Percentiles rank a stretch among this genome's conserved stretches.
Conservation (phyloP, 345 rosid genomes). For the Salix brachista region DNA sequence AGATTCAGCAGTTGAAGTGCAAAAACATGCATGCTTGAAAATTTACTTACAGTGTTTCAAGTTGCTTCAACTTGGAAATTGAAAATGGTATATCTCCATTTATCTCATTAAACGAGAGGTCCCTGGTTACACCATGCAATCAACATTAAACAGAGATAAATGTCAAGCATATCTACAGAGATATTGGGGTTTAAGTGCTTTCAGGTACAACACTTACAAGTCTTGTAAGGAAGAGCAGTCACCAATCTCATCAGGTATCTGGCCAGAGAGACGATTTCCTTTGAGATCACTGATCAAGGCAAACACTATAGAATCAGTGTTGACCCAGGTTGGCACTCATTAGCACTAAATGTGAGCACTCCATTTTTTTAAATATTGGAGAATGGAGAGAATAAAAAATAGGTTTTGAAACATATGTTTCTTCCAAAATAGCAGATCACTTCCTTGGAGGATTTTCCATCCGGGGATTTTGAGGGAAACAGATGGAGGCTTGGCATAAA, state of each 20-base stretch:
- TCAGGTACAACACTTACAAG: conserved; percentile 49
- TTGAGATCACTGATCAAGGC: conserved; percentile 56
- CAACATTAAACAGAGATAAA: conserved; percentile 7
- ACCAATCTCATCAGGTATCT: conserved; percentile 96
- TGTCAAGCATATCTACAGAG: background rate
- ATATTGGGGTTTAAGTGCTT: background rate
- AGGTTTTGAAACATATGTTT: background rate
- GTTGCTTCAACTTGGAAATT: conserved; percentile 75
- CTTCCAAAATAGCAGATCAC: background rate
- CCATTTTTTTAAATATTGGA: background rate
- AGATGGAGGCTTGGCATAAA: background rate
- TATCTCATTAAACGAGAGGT: conserved; percentile 75
- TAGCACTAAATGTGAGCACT: background rate
- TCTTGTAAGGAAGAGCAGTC: conserved; percentile 70
- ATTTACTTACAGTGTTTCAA: conserved; percentile 68
- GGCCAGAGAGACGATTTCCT: conserved; percentile 77
- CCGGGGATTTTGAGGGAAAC: background rate
- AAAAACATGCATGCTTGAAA: background rate
- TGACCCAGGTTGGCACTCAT: background rate
- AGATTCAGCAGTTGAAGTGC: background rate
- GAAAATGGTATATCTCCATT: conserved; percentile 94
- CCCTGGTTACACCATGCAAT: conserved; percentile 42
- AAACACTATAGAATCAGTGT: background rate
- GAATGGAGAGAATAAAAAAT: background rate
- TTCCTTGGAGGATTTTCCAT: background rate